Percentiles rank a stretch among this genome's conserved stretches.
Evolutionary conservation across 1,284 basidiomycete species (phyloP).

Genomic region (Ustilago shanxiensis): DNA sequence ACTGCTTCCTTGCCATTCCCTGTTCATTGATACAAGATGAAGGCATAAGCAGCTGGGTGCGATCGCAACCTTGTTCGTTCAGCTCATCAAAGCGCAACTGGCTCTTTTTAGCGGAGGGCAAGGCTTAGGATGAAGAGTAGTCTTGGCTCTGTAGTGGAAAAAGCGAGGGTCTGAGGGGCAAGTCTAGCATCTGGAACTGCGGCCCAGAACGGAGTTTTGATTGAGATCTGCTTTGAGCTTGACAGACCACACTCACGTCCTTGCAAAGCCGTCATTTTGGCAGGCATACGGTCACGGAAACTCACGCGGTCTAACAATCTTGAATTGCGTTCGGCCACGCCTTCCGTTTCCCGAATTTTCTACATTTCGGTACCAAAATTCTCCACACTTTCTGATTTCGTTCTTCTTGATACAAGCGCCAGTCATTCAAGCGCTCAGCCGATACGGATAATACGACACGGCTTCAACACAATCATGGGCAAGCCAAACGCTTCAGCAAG

Average conservation of each 20-base stretch:
- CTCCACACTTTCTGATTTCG: constrained; percentile 19
- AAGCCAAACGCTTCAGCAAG: constrained; percentile 31
- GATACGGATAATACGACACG: not conserved
- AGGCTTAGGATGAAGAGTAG: not conserved
- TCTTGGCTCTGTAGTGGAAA: not conserved
- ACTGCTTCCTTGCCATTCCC: not conserved
- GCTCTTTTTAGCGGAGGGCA: not conserved
- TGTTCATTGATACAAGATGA: not conserved
- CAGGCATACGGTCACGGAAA: not conserved
- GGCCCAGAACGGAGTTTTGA: constrained; percentile 38
- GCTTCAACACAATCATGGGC: constrained; percentile 18
- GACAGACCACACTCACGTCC: constrained; percentile 14
- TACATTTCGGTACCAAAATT: constrained; percentile 14
- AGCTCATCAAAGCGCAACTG: not conserved
- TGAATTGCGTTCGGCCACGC: not conserved
- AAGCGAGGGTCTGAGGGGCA: not conserved
- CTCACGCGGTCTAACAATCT: not conserved
- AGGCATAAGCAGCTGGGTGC: not conserved
- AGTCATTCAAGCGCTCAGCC: not conserved
- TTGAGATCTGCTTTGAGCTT: not conserved
- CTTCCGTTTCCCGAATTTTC: constrained; percentile 8
- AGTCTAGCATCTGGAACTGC: constrained; percentile 7
- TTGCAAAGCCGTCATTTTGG: constrained; percentile 31
- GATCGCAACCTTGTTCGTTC: not conserved
- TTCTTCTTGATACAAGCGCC: constrained; percentile 13